Percentiles rank a stretch among this genome's conserved stretches.
These are phyloP conservation scores for Colletotrichum tofieldiae DNA, from an alignment of 2,329 filamentous ascomycete species.

Conservation along the genomic window DNA sequence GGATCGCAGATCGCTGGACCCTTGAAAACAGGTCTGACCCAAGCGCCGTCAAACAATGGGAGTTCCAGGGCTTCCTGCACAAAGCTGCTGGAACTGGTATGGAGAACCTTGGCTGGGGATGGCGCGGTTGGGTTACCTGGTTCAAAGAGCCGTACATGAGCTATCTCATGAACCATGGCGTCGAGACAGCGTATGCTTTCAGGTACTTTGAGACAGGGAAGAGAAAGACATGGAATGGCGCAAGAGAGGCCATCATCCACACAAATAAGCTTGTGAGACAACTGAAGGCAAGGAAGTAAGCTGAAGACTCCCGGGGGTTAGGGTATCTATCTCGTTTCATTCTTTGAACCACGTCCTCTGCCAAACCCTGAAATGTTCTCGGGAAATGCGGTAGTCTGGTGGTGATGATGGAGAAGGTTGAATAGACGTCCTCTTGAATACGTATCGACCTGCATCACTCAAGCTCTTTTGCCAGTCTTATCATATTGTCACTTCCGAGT, in stretches of 20 bases:
- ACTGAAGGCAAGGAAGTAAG: constrained; percentile 43
- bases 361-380: background rate
- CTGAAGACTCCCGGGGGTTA: background rate
- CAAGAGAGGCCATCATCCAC: constrained; percentile 53
- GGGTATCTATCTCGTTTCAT: too few species aligned
- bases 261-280: constrained; percentile 51
- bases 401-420: background rate
- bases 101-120: constrained; percentile 59
- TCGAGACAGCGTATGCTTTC: constrained; percentile 59
- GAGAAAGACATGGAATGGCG: constrained; percentile 57
- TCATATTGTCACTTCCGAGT: background rate
- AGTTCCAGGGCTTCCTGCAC: constrained; percentile 55
- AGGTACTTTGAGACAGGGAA: constrained; percentile 59
- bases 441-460: background rate
- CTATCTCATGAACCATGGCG: constrained; percentile 55
- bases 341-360: too few species aligned
- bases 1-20: constrained; percentile 47
- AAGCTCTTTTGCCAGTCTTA: background rate
- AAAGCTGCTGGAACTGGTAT: constrained; percentile 59
- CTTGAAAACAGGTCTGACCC: constrained; percentile 43
- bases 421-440: too few species aligned
- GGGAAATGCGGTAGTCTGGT: too few species aligned
- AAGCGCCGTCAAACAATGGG: constrained; percentile 48
- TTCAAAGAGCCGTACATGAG: constrained; percentile 54
- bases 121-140: constrained; percentile 60